A percentile compares a stretch with the other conserved stretches of the same genome.
Evolutionary conservation across 169 alveolate species (phyloP).

Genomic region (Ichthyophthirius multifiliis): DNA sequence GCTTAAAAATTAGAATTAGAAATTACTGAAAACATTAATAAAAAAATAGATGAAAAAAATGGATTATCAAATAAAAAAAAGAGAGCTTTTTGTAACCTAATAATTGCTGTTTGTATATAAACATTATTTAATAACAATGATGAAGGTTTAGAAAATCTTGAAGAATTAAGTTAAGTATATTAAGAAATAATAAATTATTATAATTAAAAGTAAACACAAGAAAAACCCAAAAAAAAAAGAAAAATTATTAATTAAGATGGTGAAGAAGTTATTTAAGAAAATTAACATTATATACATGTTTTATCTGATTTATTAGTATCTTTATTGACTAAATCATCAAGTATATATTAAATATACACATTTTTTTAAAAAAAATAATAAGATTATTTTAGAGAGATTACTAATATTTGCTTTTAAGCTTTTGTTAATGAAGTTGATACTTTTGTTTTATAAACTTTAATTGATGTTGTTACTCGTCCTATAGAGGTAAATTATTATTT

Average conservation of each 20-base stretch:
- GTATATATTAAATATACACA: background rate
- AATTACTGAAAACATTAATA: background rate
- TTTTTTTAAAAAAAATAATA: background rate
- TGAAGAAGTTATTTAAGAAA: background rate
- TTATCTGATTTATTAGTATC: conserved; percentile 4
- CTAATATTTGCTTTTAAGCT: background rate
- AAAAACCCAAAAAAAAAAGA: background rate
- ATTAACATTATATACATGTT: background rate
- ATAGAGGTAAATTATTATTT: background rate
- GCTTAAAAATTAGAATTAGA: background rate
- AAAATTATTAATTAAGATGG: background rate
- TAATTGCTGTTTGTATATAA: background rate
- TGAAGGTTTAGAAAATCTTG: conserved; percentile 6
- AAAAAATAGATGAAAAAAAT: background rate
- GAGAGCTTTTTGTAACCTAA: background rate
- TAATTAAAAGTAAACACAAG: background rate
- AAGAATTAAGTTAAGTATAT: background rate
- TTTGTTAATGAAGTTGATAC: background rate
- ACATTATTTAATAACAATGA: background rate
- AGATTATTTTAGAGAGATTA: background rate
- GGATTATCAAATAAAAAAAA: background rate
- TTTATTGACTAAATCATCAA: background rate
- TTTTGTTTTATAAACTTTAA: background rate
- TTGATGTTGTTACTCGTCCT: conserved; percentile 3
- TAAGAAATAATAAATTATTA: background rate